Percentiles rank a stretch among this genome's conserved stretches.
Conservation (phyloP, 495 filamentous ascomycete species). For the Opeltia flavorubescens region DNA sequence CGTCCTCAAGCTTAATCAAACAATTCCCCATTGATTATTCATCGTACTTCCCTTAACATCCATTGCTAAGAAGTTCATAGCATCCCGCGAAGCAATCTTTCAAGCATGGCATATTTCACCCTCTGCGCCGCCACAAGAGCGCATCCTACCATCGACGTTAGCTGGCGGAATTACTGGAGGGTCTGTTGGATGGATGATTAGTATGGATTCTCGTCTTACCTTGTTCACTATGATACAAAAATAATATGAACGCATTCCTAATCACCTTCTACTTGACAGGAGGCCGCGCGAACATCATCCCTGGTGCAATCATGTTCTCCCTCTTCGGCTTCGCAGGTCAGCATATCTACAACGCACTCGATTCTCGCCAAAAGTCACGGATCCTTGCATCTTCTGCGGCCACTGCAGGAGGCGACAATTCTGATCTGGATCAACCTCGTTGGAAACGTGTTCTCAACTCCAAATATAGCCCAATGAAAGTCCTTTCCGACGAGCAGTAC, state of each 20-base stretch:
- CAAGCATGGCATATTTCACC: conserved; percentile 15
- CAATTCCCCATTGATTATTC: no score
- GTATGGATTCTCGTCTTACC: conserved; percentile 29
- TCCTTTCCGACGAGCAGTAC: conserved; percentile 68
- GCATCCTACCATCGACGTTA: conserved; percentile 46
- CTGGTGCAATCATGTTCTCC: conserved; percentile 49
- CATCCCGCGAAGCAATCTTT: conserved; percentile 24
- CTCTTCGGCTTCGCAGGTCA: conserved; percentile 48
- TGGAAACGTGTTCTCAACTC: conserved; percentile 24
- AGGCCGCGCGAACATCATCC: conserved; percentile 35
- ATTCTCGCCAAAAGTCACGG: conserved; percentile 19
- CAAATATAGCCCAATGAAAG: conserved; percentile 71
- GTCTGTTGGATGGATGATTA: conserved; percentile 43
- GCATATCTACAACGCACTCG: conserved; percentile 38
- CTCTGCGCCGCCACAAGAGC: conserved; percentile 32
- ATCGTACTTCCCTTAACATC: no score
- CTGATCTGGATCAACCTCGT: neutral
- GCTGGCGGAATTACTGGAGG: conserved; percentile 60
- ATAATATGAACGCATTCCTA: neutral
- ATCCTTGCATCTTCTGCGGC: conserved; percentile 15
- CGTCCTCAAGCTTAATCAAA: no score
- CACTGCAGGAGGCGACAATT: neutral
- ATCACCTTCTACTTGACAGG: conserved; percentile 10
- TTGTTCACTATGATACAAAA: no score
- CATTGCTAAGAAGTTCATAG: no score